Percentiles rank a stretch among this genome's conserved stretches.
phyloP scores from a whole-genome alignment of 1,284 basidiomycete genomes.

The Chalciporus piperatoides region DNA sequence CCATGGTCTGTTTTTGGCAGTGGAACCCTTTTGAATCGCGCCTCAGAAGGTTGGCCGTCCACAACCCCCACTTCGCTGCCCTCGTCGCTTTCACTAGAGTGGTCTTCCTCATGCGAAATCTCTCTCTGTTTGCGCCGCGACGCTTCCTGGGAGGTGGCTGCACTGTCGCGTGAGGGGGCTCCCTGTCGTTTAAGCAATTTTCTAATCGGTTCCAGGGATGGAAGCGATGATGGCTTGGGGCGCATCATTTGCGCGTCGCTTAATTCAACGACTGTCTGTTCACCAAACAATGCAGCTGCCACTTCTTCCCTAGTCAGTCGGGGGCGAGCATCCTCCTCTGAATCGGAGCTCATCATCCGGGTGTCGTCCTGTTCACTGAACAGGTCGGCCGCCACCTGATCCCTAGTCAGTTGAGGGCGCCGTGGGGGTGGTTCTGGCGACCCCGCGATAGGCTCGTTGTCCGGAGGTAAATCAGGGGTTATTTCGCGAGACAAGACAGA shows the following conservation, averaged over 20 bases:
- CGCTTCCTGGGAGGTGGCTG: not conserved
- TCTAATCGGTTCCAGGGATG: constrained; percentile 19
- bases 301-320: not conserved
- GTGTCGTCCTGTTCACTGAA: not conserved
- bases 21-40: constrained; percentile 26
- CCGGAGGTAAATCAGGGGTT: constrained; percentile 3
- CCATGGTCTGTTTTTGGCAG: constrained; percentile 41
- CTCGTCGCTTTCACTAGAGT: constrained; percentile 12
- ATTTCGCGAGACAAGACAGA: not conserved
- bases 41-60: constrained; percentile 19
- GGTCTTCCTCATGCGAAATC: constrained; percentile 7
- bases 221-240: constrained; percentile 3
- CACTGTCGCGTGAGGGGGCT: constrained; percentile 3
- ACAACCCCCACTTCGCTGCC: constrained; percentile 12
- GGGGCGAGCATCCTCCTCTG: not conserved
- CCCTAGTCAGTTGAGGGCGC: not conserved
- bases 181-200: constrained; percentile 9
- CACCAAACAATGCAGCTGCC: not conserved
- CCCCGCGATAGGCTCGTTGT: not conserved
- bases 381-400: not conserved
- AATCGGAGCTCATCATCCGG: not conserved
- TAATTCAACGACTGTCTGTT: not conserved
- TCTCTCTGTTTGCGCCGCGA: constrained; percentile 9
- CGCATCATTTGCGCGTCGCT: not conserved
- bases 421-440: not conserved